Conservation (phyloP, 1,139 yeast species). For the Schizosaccharomyces versatilis region DNA sequence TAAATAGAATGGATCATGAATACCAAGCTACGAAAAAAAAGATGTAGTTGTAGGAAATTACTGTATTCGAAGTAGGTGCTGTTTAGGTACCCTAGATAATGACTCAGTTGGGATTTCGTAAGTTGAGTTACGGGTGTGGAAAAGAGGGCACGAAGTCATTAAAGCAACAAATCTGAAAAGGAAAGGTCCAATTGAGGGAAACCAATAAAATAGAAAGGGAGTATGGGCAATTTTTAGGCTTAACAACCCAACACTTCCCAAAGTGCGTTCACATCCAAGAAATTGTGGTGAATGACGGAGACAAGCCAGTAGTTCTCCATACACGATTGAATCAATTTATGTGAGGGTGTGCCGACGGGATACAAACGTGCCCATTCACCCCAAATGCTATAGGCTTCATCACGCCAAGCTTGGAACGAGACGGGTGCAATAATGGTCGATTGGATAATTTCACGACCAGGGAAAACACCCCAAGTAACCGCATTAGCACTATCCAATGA, state of each 20-base stretch:
- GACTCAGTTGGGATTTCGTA: no score
- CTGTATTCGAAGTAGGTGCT: no score
- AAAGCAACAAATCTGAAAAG: no score
- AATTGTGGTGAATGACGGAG: constrained; percentile 71
- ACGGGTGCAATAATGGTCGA: constrained; percentile 76
- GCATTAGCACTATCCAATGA: constrained; percentile 37
- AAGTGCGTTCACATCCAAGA: constrained; percentile 45
- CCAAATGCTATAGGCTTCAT: constrained; percentile 84
- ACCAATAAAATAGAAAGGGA: no score
- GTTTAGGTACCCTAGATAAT: no score
- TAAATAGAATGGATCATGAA: no score
- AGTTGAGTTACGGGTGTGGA: no score
- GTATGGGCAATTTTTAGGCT: background rate
- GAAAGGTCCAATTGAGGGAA: no score
- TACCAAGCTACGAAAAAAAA: no score
- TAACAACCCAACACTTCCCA: constrained; percentile 36
- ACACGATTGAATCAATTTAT: constrained; percentile 37
- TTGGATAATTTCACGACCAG: constrained; percentile 63
- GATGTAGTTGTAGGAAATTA: no score
- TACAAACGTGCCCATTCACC: constrained; percentile 76
- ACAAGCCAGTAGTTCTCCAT: constrained; percentile 49
- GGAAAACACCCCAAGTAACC: constrained; percentile 93
- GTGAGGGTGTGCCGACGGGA: constrained; percentile 31
- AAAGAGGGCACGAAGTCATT: no score
- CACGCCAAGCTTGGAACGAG: constrained; percentile 79